A percentile compares a stretch with the other conserved stretches of the same genome.
These are phyloP conservation scores for Globisporangium cylindrosporum DNA, from an alignment of 352 stramenopile genomes.

Conservation along the genomic window DNA sequence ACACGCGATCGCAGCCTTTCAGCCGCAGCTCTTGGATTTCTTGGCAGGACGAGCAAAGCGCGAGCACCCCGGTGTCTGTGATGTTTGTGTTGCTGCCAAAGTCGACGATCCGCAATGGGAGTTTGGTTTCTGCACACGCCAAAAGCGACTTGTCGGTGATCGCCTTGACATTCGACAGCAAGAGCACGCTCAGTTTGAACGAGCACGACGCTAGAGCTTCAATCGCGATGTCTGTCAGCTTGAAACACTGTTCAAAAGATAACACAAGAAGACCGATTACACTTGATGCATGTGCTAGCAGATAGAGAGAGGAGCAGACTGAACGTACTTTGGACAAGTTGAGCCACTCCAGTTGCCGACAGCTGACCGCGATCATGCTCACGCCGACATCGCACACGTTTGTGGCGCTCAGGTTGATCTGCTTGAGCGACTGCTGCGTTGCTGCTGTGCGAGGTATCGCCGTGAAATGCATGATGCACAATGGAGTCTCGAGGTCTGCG, in stretches of 20 bases:
- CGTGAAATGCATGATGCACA: conserved; percentile 34
- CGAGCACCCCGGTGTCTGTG: conserved; percentile 43
- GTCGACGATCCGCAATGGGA: conserved; percentile 46
- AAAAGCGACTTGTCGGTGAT: conserved; percentile 50
- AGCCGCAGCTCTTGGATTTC: conserved; percentile 52
- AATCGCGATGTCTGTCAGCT: conserved; percentile 44
- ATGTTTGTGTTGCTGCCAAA: conserved; percentile 60
- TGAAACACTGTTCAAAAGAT: conserved; percentile 29
- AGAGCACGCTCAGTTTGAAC: conserved; percentile 34
- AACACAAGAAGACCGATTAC: neutral
- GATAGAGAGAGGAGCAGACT: too few species aligned
- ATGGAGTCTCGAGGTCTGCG: conserved; percentile 42
- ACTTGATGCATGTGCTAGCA: neutral
- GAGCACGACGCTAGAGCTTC: conserved; percentile 50
- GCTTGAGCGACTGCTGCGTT: conserved; percentile 15
- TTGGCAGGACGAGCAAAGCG: conserved; percentile 37
- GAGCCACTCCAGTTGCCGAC: conserved; percentile 38
- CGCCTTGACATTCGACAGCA: conserved; percentile 33
- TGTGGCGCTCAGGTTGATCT: conserved; percentile 46
- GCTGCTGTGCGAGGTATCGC: conserved; percentile 13
- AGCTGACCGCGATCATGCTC: conserved; percentile 44
- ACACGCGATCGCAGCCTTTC: conserved; percentile 63
- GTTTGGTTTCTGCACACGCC: conserved; percentile 37
- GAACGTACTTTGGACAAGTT: conserved; percentile 53
- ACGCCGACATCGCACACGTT: conserved; percentile 66